These are phyloP conservation scores for Picea mariana DNA, from an alignment of 83 land plant species.

Conservation along the genomic window DNA sequence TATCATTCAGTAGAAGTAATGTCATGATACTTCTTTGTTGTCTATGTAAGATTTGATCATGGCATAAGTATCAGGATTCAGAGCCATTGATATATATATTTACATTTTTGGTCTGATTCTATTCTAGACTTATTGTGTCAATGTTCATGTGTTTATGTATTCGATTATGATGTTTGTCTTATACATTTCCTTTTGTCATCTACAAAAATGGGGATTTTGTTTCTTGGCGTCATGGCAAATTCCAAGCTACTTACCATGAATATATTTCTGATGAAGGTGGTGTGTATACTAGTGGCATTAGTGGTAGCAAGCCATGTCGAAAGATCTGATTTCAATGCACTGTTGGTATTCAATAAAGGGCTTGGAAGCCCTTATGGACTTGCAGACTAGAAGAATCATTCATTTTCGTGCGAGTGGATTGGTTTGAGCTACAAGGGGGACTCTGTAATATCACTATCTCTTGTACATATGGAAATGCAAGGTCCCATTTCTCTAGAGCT, in stretches of 20 bases:
- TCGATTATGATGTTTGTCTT: neutral
- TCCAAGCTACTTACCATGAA: neutral
- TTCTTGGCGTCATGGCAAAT: neutral
- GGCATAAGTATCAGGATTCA: neutral
- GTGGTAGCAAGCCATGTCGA: neutral
- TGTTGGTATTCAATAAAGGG: constrained; percentile 5
- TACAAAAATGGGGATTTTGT: neutral
- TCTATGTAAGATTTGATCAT: neutral
- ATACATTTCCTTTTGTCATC: neutral
- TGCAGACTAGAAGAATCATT: constrained; percentile 4
- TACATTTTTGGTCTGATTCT: too few relatives aligned
- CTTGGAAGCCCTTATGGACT: constrained; percentile 6
- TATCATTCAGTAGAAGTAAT: neutral
- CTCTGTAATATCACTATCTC: constrained; percentile 8
- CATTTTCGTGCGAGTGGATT: constrained; percentile 14
- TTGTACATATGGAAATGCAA: neutral
- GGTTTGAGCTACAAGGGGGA: neutral
- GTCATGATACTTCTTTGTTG: neutral
- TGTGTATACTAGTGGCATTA: neutral
- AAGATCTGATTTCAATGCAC: constrained; percentile 6
- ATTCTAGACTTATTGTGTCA: too few relatives aligned
- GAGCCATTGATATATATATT: too few relatives aligned
- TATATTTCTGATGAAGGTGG: neutral
- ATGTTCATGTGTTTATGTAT: neutral
- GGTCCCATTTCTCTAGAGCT: constrained; percentile 14